Base-by-base conservation (phyloP, 148 eudicot species). In the Fagopyrum esculentum region DNA sequence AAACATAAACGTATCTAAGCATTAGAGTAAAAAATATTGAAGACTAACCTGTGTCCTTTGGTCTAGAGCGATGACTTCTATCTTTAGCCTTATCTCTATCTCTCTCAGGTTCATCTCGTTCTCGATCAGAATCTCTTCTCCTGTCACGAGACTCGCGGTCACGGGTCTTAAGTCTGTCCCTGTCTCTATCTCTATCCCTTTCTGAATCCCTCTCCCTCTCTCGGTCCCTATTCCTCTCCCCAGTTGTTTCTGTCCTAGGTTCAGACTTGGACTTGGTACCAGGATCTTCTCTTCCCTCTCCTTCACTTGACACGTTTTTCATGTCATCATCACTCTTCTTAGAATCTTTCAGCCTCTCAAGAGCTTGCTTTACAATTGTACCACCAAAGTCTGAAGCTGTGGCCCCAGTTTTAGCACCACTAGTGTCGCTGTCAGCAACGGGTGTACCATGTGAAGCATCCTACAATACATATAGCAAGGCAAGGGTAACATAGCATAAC, bases 41-140 rank as follows among this genome's bases (percentile, higher is more conserved):
- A 69, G 45, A 76, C 87, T 56, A 49, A 86, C 93, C 93, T 76
- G 86, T 78, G 78, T 91, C 93, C 77, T 77, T 87, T 71, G 84
- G 87, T 85, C 81, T 84, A 35, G 89, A 85, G 16, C 89, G 92
- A 77, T 86, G 89, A 50, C 81, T 76, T 83, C 88, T 90, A 61
- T 87, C 94, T 82, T 81, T 91, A 40, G 77, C 76, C 73, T 80
- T 90, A 49, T 90, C 26, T 22, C 26, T 22, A 22, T 22, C 93
- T 71, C 98, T 80, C 52, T 88, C 96, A 49, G 56, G 8, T 44
- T 93, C 97, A 61, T 91, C 93, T 69, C 92, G 80, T 57, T 93
- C 96, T 83, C 96, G 79, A 56, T 89, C 95, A 75, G 94, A 91
- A 74, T 88, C 98, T 82, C 89, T 87, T 72, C 91, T 93, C 78